phyloP scores from a whole-genome alignment of 2,329 filamentous ascomycete species.

The Penicillium sp. region DNA sequence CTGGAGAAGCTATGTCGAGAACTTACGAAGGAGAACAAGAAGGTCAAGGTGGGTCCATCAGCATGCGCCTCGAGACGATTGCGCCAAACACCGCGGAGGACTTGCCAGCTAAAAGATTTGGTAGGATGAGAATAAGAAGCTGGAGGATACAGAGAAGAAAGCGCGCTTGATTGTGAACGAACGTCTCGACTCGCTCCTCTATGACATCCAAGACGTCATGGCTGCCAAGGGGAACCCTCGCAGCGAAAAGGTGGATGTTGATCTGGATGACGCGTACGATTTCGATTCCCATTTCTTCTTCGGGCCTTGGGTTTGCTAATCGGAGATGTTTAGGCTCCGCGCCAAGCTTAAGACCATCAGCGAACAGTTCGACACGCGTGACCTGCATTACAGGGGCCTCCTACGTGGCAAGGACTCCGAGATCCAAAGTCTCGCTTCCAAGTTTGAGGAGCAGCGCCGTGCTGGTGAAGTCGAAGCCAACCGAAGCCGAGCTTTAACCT shows the following conservation, averaged over 20 bases:
- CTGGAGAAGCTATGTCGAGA: conserved; percentile 94
- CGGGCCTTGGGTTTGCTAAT: conserved; percentile 8
- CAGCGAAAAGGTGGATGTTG: conserved; percentile 76
- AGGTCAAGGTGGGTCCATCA: conserved; percentile 72
- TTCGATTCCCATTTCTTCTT: conserved; percentile 1
- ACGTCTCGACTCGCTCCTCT: conserved; percentile 74
- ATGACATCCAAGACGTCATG: conserved; percentile 84
- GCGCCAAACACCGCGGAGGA: conserved; percentile 1
- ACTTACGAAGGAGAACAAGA: conserved; percentile 95
- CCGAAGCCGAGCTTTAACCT: conserved; percentile 79
- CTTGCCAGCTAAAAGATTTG: conserved; percentile 8
- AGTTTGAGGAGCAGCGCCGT: conserved; percentile 87
- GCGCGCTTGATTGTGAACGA: conserved; percentile 81
- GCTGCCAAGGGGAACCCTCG: conserved; percentile 80
- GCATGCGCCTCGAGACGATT: not conserved
- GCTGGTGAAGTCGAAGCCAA: conserved; percentile 76
- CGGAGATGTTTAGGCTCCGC: conserved; percentile 44
- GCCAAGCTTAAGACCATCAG: conserved; percentile 90
- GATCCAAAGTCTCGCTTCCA: conserved; percentile 85
- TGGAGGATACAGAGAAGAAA: conserved; percentile 80
- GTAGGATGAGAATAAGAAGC: conserved; percentile 87
- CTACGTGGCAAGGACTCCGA: conserved; percentile 94
- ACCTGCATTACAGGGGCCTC: conserved; percentile 87
- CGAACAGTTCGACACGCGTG: conserved; percentile 93
- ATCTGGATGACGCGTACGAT: conserved; percentile 81